Evolutionary conservation across 1,284 basidiomycete species (phyloP).

Genomic region (Apiotrichum laibachii): DNA sequence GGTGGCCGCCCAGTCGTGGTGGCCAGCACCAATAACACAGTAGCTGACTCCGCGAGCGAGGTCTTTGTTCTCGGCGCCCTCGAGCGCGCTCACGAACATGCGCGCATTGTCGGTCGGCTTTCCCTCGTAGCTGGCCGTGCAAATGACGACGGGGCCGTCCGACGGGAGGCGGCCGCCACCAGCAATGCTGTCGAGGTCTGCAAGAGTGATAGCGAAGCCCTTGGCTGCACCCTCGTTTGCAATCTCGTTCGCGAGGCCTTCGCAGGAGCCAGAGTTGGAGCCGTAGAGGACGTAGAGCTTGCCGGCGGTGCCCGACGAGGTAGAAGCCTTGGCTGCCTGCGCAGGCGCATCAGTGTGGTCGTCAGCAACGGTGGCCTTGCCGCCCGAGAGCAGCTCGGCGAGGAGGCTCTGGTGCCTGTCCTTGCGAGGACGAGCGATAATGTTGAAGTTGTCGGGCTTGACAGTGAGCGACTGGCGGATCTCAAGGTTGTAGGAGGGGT

Average conservation of each 20-base stretch:
- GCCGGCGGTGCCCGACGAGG: neutral
- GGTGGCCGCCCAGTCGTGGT: constrained; percentile 58
- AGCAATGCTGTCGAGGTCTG: constrained; percentile 53
- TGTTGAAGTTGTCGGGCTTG: constrained; percentile 55
- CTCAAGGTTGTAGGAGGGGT: constrained; percentile 54
- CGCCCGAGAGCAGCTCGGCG: constrained; percentile 17
- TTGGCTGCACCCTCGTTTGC: constrained; percentile 52
- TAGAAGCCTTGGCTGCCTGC: neutral
- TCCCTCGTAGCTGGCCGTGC: constrained; percentile 60
- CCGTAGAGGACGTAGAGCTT: constrained; percentile 21
- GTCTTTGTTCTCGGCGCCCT: constrained; percentile 1
- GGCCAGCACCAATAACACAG: constrained; percentile 59
- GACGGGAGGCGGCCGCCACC: constrained; percentile 52
- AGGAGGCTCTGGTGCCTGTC: constrained; percentile 22
- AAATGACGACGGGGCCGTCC: constrained; percentile 56
- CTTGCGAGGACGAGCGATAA: constrained; percentile 51
- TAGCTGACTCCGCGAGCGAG: constrained; percentile 52
- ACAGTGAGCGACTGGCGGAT: constrained; percentile 56
- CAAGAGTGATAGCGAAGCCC: constrained; percentile 54
- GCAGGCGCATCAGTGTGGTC: neutral
- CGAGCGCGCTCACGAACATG: constrained; percentile 19
- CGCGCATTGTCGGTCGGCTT: constrained; percentile 29
- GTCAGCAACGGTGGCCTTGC: neutral
- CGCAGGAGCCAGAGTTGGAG: constrained; percentile 58
- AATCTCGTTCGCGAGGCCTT: constrained; percentile 57